Conservation (phyloP, 1,284 basidiomycete species). For the Sphagnurus paluster region DNA sequence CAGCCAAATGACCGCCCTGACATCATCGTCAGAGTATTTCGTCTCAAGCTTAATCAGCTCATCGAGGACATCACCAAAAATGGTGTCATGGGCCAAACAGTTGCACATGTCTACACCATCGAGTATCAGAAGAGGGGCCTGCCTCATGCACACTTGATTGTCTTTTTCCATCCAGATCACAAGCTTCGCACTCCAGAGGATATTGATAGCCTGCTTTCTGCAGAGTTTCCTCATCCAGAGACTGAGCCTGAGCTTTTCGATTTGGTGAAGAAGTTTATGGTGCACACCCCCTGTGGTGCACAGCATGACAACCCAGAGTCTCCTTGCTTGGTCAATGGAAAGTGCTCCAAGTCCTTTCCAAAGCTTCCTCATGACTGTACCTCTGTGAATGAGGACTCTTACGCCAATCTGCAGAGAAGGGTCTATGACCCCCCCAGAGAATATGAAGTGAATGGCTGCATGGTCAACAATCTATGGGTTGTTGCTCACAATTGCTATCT, state of each 20-base stretch:
- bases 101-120: conserved; percentile 41
- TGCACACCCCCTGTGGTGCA: conserved; percentile 47
- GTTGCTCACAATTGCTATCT: conserved; percentile 37
- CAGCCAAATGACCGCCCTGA: conserved; percentile 41
- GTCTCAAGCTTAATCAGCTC: conserved; percentile 38
- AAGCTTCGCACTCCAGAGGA: conserved; percentile 33
- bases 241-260: conserved; percentile 38
- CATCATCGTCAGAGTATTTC: conserved; percentile 45
- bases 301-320: conserved; percentile 30
- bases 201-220: conserved; percentile 42
- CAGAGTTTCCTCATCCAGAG: conserved; percentile 39
- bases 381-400: conserved; percentile 34
- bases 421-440: conserved; percentile 30
- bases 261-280: conserved; percentile 35
- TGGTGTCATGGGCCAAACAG: conserved; percentile 27
- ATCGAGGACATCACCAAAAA: conserved; percentile 39
- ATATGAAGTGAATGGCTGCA: conserved; percentile 29
- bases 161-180: conserved; percentile 33
- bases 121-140: conserved; percentile 54
- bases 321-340: conserved; percentile 40
- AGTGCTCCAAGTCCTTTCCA: conserved; percentile 43
- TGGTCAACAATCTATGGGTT: conserved; percentile 32
- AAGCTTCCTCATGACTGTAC: conserved; percentile 37
- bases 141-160: conserved; percentile 46
- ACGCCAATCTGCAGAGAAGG: conserved; percentile 24